Evolutionary conservation across 1,139 yeast species (phyloP).

Genomic region (Kluyveromyces sp.): DNA sequence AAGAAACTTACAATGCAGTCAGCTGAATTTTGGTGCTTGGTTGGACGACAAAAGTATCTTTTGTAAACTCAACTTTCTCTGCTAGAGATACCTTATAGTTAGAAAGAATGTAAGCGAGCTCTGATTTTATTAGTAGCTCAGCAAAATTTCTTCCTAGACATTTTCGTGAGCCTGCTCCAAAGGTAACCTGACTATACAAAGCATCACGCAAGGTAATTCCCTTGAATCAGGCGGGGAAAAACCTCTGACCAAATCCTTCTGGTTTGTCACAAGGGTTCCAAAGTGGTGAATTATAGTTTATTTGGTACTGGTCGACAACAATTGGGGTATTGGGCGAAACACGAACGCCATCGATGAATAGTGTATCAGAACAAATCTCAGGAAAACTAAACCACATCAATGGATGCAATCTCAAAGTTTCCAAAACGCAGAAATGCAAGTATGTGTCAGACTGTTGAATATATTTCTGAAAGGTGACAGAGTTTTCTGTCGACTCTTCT

Average conservation of each 20-base stretch:
- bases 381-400: conserved; percentile 4
- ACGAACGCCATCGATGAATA: conserved; percentile 2
- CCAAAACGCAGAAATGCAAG: conserved; percentile 1
- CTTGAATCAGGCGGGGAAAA: not conserved
- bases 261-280: conserved; percentile 4
- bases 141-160: conserved; percentile 4
- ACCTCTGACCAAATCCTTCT: not conserved
- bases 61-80: conserved; percentile 1
- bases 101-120: conserved; percentile 1
- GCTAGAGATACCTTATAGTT: not conserved
- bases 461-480: not conserved
- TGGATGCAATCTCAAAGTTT: conserved; percentile 1
- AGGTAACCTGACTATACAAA: conserved; percentile 3
- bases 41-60: conserved; percentile 1
- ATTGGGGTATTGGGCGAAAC: conserved; percentile 2
- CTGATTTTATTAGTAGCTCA: conserved; percentile 1
- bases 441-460: not conserved
- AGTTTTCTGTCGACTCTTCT: not conserved
- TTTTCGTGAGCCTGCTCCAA: conserved; percentile 3
- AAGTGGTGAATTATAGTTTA: conserved; percentile 2
- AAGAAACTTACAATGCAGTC: not conserved
- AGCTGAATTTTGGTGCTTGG: conserved; percentile 1
- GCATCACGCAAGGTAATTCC: conserved; percentile 4
- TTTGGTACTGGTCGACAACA: conserved; percentile 2
- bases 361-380: not conserved